Conservation (phyloP, 441 rosid genomes). For the Macaranga tanarius region DNA sequence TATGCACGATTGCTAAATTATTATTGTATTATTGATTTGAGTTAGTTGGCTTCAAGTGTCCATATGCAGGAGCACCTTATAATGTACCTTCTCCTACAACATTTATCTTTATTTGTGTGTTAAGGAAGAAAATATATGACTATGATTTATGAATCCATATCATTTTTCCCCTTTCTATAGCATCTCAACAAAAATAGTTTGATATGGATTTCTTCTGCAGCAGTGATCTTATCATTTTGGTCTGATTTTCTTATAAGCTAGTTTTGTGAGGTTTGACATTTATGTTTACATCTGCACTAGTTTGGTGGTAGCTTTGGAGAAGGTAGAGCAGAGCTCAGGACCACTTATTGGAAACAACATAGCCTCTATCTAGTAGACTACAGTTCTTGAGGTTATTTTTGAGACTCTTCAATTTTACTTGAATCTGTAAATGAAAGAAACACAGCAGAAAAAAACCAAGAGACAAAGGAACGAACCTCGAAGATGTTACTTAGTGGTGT, state of each 20-base stretch:
- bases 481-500: slow-evolving; percentile 38
- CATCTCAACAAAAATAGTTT: neutral
- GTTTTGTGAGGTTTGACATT: slow-evolving; percentile 12
- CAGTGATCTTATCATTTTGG: neutral
- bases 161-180: neutral
- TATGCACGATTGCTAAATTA: neutral
- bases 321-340: slow-evolving; percentile 85
- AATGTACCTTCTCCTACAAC: neutral
- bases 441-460: neutral
- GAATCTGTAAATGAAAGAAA: neutral
- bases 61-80: neutral
- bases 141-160: neutral
- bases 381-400: slow-evolving; percentile 85
- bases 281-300: slow-evolving; percentile 38
- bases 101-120: neutral
- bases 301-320: slow-evolving; percentile 90
- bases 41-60: neutral
- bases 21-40: neutral
- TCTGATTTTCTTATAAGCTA: slow-evolving; percentile 7
- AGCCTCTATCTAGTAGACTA: slow-evolving; percentile 88
- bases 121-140: neutral
- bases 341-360: slow-evolving; percentile 86
- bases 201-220: slow-evolving; percentile 3
- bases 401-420: slow-evolving; percentile 20
- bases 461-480: slow-evolving; percentile 38